Conservation (phyloP, 495 filamentous ascomycete genomes). For the Aspergillus heteromorphus region DNA sequence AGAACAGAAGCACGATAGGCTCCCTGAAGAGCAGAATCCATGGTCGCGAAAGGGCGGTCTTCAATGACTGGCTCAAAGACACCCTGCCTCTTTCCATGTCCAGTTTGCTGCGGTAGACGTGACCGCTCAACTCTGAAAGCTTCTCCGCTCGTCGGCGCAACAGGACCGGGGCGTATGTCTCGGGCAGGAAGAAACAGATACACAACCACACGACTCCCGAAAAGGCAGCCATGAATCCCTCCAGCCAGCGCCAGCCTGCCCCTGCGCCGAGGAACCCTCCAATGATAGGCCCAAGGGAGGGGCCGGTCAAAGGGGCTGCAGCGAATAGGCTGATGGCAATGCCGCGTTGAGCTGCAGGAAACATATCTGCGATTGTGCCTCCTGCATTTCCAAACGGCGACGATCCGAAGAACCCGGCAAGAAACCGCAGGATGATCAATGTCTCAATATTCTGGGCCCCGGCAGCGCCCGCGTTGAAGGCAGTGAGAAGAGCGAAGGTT, state of each 20-base stretch:
- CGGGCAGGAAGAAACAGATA: not conserved
- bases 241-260: constrained; percentile 1
- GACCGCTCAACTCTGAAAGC: not conserved
- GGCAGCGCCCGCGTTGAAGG: constrained; percentile 39
- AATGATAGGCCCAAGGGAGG: not conserved
- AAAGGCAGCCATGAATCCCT: not conserved
- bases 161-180: constrained; percentile 1
- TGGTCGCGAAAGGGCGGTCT: not conserved
- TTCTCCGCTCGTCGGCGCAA: not conserved
- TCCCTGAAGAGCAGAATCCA: constrained; percentile 1
- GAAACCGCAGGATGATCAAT: constrained; percentile 57
- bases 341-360: not conserved
- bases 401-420: constrained; percentile 54
- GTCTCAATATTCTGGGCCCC: constrained; percentile 49
- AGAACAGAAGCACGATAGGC: not conserved
- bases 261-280: not conserved
- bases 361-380: not conserved
- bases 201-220: not conserved
- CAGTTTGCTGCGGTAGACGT: not conserved
- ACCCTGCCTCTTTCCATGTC: not conserved
- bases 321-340: constrained; percentile 1
- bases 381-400: not conserved
- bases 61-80: not conserved
- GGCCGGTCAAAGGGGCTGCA: not conserved
- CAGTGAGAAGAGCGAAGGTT: not conserved